Evolutionary conservation across 192 early-diverging fungal genomes (phyloP), one percentile per base, ranked within the genome.

Genomic region (Coemansia interrupta): DNA sequence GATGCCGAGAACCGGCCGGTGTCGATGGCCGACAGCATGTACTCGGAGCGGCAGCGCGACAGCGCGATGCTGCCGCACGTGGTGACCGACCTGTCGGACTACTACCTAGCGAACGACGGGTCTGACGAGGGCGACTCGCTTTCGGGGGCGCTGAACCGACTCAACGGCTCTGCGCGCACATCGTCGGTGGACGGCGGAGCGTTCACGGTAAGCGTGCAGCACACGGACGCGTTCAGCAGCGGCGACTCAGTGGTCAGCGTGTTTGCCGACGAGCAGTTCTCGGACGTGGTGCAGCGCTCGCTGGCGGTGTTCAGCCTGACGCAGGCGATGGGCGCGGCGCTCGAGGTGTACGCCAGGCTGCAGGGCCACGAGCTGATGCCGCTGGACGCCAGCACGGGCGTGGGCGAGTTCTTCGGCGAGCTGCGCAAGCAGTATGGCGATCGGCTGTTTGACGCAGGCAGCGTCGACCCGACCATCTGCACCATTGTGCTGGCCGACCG

Each of bases 61-160:
- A 72, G 60, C 52, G 23, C 71, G 29, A 43, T 67, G 23, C 53
- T 48, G 14, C 29, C 52, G 39, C 64, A 61, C 17, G n/a, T 66
- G 13, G 61, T 44, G 3, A 36, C 56, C 2, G 61, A 56, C 15
- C 54, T 61, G 32, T 60, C 67, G 1, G 43, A 51, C 13, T 75
- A 68, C 62, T 75, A 66, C 22, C 67, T 41, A 5, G 57, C 73
- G 41, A 75, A 75, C 59, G 73, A 65, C 5, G 73, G 64, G 36
- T 75, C 73, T 1, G 73, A 75, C 52, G 73, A 75, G 39, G 73
- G 73, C 67, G 73, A 75, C 58, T 75, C 73, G 49, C 58, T 75
- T 22, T 69, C 47, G 11, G 63, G 73, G 28, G 67, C 63, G 5
- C 56, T 66, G 28, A 38, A 56, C 58, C 20, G 67, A 13, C 40